Evolutionary conservation across 2,329 filamentous ascomycete genomes (phyloP), one percentile per base, ranked within the genome.

Genomic region (Eurotiales sp.): DNA sequence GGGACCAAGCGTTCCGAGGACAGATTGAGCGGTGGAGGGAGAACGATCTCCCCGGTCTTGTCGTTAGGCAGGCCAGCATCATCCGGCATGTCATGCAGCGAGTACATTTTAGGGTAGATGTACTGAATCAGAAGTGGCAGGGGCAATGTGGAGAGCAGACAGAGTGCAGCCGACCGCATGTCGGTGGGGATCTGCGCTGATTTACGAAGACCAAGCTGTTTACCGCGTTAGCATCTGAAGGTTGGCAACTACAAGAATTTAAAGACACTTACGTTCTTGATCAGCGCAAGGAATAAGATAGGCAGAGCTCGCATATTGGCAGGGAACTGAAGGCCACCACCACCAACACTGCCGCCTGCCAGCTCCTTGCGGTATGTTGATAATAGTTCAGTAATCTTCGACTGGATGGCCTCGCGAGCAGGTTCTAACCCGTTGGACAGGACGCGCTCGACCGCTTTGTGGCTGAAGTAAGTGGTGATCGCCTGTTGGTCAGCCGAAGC

Each of bases 301-400:
- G 93, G 91, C 22, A 99, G 78, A 29, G 85, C 90, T 51, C 92
- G 85, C 52, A 99, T 76, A 70, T 99, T 99, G 54, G 88, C 86
- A 17, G 93, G 91, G 77, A 97, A 93, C 66, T 96, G 93, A 15
- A 99, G 78, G 42, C 92, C 91, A 48, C 90, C 85, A 36, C 84
- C 91, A 46, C 92, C 91, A 82, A 96, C 93, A 72, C 92, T 96
- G 58, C 92, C 92, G 58, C 92, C 92, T 14, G 89, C 92, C 53
- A 99, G 81, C 70, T 99, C 93, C 76, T 97, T 97, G 73, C 90
- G 88, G 77, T 96, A 99, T 0, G 92, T 97, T 68, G 92, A 87
- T 54, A 99, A 77, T 44, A 99, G 81, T 74, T 99, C 93, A 23
- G 90, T 87, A 37, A 96, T 77, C 79, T 99, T 99, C 58, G 85